A percentile compares a stretch with the other conserved stretches of the same genome.
Conservation (phyloP, 139 green algal species). For the Axilococcus clingmanii region DNA sequence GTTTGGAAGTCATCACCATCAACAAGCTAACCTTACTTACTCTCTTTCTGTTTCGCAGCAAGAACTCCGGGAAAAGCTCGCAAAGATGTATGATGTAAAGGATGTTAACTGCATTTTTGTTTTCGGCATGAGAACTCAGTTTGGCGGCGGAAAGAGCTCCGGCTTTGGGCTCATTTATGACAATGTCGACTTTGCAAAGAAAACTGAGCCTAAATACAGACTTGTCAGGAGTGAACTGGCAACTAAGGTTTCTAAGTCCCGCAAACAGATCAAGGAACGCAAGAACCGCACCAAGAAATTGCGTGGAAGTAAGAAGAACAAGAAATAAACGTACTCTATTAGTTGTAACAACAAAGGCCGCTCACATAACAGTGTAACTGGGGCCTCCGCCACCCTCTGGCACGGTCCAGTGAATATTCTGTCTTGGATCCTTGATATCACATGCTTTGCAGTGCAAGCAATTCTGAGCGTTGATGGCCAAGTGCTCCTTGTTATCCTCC, state of each 20-base stretch:
- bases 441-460: slow-evolving; percentile 97
- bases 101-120: slow-evolving; percentile 80
- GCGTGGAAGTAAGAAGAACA: slow-evolving; percentile 85
- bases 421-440: slow-evolving; percentile 83
- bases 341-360: not conserved
- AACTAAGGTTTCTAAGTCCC: slow-evolving; percentile 71
- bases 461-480: slow-evolving; percentile 94
- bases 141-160: slow-evolving; percentile 98
- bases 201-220: slow-evolving; percentile 98
- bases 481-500: slow-evolving; percentile 1
- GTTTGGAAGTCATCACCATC: too few species aligned
- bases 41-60: too few species aligned
- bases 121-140: slow-evolving; percentile 98
- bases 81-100: slow-evolving; percentile 91
- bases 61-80: slow-evolving; percentile 94
- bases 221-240: slow-evolving; percentile 81
- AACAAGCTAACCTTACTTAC: too few species aligned
- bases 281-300: slow-evolving; percentile 95
- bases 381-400: slow-evolving; percentile 87
- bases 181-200: slow-evolving; percentile 83
- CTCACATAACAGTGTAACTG: slow-evolving; percentile 59
- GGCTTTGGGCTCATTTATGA: slow-evolving; percentile 99
- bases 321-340: slow-evolving; percentile 18
- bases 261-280: slow-evolving; percentile 99
- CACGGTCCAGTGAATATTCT: slow-evolving; percentile 88